phyloP scores from a whole-genome alignment of 768 basidiomycete genomes.

The Lactarius hatsudake region DNA sequence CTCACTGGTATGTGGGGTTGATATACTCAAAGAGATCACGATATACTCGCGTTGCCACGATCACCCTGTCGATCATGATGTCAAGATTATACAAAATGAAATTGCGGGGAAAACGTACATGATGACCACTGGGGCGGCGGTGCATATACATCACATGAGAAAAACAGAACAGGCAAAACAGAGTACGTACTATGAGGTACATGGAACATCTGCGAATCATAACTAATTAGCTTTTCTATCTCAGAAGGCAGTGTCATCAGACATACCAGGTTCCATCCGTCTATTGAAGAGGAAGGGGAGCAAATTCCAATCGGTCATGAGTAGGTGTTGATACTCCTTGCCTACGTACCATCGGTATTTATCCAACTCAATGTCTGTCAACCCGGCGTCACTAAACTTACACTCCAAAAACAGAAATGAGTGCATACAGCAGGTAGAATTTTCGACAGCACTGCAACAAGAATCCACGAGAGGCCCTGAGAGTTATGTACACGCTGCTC shows the following conservation, averaged over 20 bases:
- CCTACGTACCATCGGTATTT: constrained; percentile 9
- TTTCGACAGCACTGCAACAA: constrained; percentile 3
- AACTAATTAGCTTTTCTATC: neutral
- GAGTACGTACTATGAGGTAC: neutral
- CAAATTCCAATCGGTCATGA: neutral
- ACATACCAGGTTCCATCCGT: constrained; percentile 18
- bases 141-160: neutral
- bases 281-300: neutral
- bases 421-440: constrained; percentile 3
- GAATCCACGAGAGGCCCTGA: constrained; percentile 13
- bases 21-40: constrained; percentile 17
- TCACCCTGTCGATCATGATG: neutral
- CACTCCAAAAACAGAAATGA: neutral
- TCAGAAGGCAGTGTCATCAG: neutral
- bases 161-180: neutral
- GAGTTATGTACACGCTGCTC: neutral
- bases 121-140: constrained; percentile 3
- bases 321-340: neutral
- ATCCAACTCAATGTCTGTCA: neutral
- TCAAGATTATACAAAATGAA: neutral
- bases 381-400: neutral
- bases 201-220: constrained; percentile 7
- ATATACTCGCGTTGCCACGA: constrained; percentile 13
- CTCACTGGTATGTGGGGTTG: constrained; percentile 4
- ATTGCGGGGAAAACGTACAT: constrained; percentile 1